Evolutionary conservation across 176 grass and related monocot genomes (phyloP).

Genomic region (Phoenix dactylifera): DNA sequence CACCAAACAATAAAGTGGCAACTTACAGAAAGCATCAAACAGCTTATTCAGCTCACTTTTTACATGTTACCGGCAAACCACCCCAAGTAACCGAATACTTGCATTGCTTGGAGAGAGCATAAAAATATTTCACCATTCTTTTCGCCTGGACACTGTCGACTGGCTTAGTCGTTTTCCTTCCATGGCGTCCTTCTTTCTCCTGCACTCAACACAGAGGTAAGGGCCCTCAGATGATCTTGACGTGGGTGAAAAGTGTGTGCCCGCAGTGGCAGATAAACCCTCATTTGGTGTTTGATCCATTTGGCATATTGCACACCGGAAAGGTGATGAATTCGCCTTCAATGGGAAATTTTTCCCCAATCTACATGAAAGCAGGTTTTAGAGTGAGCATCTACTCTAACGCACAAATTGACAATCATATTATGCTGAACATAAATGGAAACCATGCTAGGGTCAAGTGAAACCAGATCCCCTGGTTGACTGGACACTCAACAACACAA

Average conservation of each 20-base stretch:
- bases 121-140: neutral
- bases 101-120: neutral
- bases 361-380: slow-evolving; percentile 30
- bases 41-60: slow-evolving; percentile 31
- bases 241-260: slow-evolving; percentile 33
- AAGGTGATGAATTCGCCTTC: slow-evolving; percentile 43
- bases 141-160: slow-evolving; percentile 37
- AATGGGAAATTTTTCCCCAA: slow-evolving; percentile 42
- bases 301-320: slow-evolving; percentile 82
- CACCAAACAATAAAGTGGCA: slow-evolving; percentile 13
- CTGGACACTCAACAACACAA: too few species aligned
- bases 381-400: slow-evolving; percentile 9
- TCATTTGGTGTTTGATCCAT: slow-evolving; percentile 43
- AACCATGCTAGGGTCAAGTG: too few species aligned
- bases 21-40: slow-evolving; percentile 20
- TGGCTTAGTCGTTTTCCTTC: slow-evolving; percentile 68
- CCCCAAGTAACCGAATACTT: neutral
- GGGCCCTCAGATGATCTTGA: slow-evolving; percentile 48
- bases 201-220: slow-evolving; percentile 80
- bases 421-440: too few species aligned
- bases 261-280: slow-evolving; percentile 39
- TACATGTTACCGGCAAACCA: slow-evolving; percentile 26
- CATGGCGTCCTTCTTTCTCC: slow-evolving; percentile 96
- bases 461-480: too few species aligned
- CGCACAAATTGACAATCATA: slow-evolving; percentile 1